A percentile compares a stretch with the other conserved stretches of the same genome.
Conservation (phyloP, 2,329 filamentous ascomycete genomes). For the Nothomitra cinnamomea region DNA sequence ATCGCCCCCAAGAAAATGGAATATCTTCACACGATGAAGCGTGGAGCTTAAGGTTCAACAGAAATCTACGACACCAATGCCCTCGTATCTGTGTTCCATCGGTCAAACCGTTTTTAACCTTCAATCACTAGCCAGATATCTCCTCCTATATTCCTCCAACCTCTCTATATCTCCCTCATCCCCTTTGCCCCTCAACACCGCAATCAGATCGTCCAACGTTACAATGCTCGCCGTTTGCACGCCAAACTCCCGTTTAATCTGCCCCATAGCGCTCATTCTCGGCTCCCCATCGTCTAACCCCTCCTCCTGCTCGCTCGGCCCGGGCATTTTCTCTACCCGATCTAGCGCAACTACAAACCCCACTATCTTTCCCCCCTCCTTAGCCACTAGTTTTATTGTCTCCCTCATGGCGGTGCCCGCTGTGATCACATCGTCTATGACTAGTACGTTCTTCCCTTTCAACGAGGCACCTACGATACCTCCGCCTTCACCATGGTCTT, state of each 20-base stretch:
- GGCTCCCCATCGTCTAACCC: slow-evolving; percentile 44
- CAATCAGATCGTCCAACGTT: slow-evolving; percentile 58
- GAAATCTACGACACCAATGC: slow-evolving; percentile 18
- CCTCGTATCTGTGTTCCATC: slow-evolving; percentile 18
- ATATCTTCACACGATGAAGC: not conserved
- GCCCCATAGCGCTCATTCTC: slow-evolving; percentile 66
- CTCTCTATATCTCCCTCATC: slow-evolving; percentile 3
- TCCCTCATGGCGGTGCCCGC: slow-evolving; percentile 89
- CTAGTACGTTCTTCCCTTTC: slow-evolving; percentile 69
- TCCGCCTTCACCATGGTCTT: slow-evolving; percentile 89
- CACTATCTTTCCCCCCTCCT: slow-evolving; percentile 67
- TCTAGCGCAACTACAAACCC: slow-evolving; percentile 83
- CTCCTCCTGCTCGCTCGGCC: slow-evolving; percentile 20
- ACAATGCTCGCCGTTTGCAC: slow-evolving; percentile 73
- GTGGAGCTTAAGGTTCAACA: not conserved
- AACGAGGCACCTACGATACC: slow-evolving; percentile 78
- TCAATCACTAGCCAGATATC: slow-evolving; percentile 2
- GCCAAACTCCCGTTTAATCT: slow-evolving; percentile 65
- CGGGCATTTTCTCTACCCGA: slow-evolving; percentile 64
- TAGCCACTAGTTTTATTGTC: slow-evolving; percentile 74
- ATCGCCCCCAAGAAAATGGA: too few species aligned
- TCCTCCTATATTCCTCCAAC: slow-evolving; percentile 6
- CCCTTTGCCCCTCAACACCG: not conserved
- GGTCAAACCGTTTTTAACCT: slow-evolving; percentile 19
- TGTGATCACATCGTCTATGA: slow-evolving; percentile 94